These are phyloP conservation scores for Karstenula rhodostoma DNA, from an alignment of 2,329 filamentous ascomycete species.

Conservation along the genomic window DNA sequence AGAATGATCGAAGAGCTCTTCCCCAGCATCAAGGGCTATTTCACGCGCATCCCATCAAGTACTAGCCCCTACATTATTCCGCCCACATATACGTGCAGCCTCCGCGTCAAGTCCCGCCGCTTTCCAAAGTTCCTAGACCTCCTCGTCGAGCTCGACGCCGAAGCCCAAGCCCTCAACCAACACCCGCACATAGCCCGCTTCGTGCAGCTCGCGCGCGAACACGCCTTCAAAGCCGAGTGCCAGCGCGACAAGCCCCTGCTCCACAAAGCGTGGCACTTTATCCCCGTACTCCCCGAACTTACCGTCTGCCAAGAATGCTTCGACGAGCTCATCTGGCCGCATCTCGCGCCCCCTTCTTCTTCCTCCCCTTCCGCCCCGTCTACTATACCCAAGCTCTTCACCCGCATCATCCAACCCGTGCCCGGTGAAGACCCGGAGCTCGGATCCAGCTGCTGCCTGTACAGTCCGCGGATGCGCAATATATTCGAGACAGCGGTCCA, in stretches of 20 bases:
- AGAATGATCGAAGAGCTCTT: constrained; percentile 76
- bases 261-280: constrained; percentile 78
- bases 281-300: constrained; percentile 77
- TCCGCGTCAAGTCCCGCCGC: constrained; percentile 68
- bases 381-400: constrained; percentile 47
- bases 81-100: constrained; percentile 67
- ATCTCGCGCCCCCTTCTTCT: constrained; percentile 52
- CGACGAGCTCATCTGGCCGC: constrained; percentile 77
- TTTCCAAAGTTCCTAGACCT: constrained; percentile 66
- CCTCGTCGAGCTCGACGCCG: constrained; percentile 62
- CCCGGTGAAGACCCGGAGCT: constrained; percentile 54
- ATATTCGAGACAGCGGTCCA: constrained; percentile 74
- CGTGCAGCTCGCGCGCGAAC: constrained; percentile 66
- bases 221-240: constrained; percentile 64
- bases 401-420: constrained; percentile 65
- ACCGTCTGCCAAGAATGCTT: constrained; percentile 90
- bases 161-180: constrained; percentile 44
- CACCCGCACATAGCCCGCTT: constrained; percentile 67
- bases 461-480: constrained; percentile 79
- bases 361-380: constrained; percentile 35
- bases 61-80: constrained; percentile 53
- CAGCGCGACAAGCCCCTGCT: constrained; percentile 67
- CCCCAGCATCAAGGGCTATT: constrained; percentile 73
- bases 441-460: constrained; percentile 75
- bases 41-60: constrained; percentile 58